Evolutionary conservation across 768 basidiomycete genomes (phyloP).

Genomic region (Phaeolepiota aurea): DNA sequence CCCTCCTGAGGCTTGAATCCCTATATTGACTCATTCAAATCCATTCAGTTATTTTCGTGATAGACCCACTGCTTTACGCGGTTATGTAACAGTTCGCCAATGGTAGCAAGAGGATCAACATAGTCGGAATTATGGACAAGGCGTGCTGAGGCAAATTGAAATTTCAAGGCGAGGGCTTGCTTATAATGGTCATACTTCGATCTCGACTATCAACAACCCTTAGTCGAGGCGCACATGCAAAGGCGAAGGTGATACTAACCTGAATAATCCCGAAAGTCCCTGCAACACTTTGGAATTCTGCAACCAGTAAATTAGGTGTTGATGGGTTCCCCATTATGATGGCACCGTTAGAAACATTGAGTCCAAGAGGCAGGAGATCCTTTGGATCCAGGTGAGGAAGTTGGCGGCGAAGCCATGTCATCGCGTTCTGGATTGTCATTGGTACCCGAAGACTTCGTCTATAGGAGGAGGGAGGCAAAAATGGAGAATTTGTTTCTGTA

Average conservation of each 20-base stretch:
- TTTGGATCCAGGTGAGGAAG: slow-evolving; percentile 70
- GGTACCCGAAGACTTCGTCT: slow-evolving; percentile 24
- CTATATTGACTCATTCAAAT: slow-evolving; percentile 10
- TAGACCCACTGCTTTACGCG: slow-evolving; percentile 39
- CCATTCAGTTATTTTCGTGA: neutral
- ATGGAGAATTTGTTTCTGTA: slow-evolving; percentile 17
- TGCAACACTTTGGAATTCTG: slow-evolving; percentile 67
- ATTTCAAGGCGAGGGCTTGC: slow-evolving; percentile 63
- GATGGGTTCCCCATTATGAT: slow-evolving; percentile 82
- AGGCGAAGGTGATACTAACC: slow-evolving; percentile 34
- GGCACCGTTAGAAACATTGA: slow-evolving; percentile 71
- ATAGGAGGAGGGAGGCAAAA: slow-evolving; percentile 22
- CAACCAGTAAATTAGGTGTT: slow-evolving; percentile 74
- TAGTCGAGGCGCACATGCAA: slow-evolving; percentile 7
- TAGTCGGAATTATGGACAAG: slow-evolving; percentile 74
- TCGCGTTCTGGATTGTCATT: slow-evolving; percentile 25
- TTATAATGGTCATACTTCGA: slow-evolving; percentile 82
- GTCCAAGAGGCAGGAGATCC: slow-evolving; percentile 80
- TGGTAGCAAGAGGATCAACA: slow-evolving; percentile 51
- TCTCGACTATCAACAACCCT: slow-evolving; percentile 44
- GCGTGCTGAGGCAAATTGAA: slow-evolving; percentile 55
- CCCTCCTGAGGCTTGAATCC: slow-evolving; percentile 19
- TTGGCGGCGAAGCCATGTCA: slow-evolving; percentile 49
- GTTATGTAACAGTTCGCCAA: slow-evolving; percentile 57
- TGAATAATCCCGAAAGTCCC: slow-evolving; percentile 77